Percentiles rank a stretch among this genome's conserved stretches.
Conservation (phyloP, 75 land plant species). For the Cupressus sempervirens region DNA sequence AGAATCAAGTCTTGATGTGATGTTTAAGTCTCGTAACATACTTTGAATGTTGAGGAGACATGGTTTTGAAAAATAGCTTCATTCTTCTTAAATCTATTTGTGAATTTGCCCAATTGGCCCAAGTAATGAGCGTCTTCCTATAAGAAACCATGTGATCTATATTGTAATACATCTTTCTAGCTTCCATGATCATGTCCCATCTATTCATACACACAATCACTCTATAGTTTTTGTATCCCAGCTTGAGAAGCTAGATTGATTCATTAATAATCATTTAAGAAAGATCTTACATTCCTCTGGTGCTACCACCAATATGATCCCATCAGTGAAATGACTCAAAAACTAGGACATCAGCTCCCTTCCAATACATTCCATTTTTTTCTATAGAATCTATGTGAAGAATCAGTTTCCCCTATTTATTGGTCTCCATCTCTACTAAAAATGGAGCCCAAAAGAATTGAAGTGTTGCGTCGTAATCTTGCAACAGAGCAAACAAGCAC, state of each 20-base stretch:
- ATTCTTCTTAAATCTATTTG: neutral
- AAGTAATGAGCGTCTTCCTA: conserved; percentile 14
- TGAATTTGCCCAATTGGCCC: conserved; percentile 19
- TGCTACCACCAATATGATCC: conserved; percentile 20
- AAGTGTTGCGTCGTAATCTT: conserved; percentile 31
- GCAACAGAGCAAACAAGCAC: too few relatives aligned
- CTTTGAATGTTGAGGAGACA: conserved; percentile 19
- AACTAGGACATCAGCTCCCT: conserved; percentile 34
- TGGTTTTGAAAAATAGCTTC: conserved; percentile 15
- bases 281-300: conserved; percentile 13
- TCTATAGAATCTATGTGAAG: conserved; percentile 34
- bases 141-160: conserved; percentile 22
- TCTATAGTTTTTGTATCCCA: too few relatives aligned
- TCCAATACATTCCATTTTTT: conserved; percentile 29
- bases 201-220: neutral
- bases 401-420: conserved; percentile 10
- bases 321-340: conserved; percentile 66
- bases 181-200: neutral
- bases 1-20: too few relatives aligned
- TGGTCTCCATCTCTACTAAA: conserved; percentile 21
- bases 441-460: conserved; percentile 10
- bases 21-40: too few relatives aligned
- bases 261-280: neutral
- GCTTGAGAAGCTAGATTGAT: neutral
- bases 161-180: too few relatives aligned